Conservation (phyloP, 2,329 filamentous ascomycete species). For the Fusarium torreyae region DNA sequence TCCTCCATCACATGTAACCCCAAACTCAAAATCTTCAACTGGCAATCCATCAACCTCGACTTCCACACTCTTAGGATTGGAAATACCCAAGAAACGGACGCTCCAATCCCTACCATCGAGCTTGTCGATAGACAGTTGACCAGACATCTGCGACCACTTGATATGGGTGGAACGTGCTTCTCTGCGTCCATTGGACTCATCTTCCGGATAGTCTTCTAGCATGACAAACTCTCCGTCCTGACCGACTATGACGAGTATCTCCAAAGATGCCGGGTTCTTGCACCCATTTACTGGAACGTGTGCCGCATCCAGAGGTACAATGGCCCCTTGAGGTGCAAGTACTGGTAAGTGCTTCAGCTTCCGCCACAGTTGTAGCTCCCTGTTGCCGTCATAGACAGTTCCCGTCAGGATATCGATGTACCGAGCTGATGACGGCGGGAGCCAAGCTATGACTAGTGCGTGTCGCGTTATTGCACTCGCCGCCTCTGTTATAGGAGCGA, state of each 20-base stretch:
- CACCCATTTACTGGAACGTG: conserved; percentile 61
- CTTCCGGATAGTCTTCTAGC: conserved; percentile 59
- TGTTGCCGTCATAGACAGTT: conserved; percentile 69
- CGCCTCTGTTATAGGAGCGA: conserved; percentile 69
- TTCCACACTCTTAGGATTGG: background rate
- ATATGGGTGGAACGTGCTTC: no score
- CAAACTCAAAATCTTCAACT: background rate
- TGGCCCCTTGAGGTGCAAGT: conserved; percentile 68
- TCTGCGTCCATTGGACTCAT: background rate
- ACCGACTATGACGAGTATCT: conserved; percentile 64
- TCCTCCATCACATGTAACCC: conserved; percentile 1
- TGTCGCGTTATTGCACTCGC: conserved; percentile 62
- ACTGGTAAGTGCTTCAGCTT: conserved; percentile 65
- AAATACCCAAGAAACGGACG: conserved; percentile 1
- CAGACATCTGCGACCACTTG: no score
- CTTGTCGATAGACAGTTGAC: background rate
- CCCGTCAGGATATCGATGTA: conserved; percentile 72
- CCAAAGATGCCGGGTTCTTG: conserved; percentile 61
- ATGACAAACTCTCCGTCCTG: conserved; percentile 64
- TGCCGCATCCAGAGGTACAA: conserved; percentile 67
- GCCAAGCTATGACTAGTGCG: conserved; percentile 66
- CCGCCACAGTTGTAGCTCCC: conserved; percentile 66
- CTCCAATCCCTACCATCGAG: conserved; percentile 6
- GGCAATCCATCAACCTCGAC: background rate
- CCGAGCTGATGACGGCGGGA: conserved; percentile 62